Percentiles rank a stretch among this genome's conserved stretches.
Conservation (phyloP, 371 early-diverging fungal species). For the Rhizopus stolonifer region DNA sequence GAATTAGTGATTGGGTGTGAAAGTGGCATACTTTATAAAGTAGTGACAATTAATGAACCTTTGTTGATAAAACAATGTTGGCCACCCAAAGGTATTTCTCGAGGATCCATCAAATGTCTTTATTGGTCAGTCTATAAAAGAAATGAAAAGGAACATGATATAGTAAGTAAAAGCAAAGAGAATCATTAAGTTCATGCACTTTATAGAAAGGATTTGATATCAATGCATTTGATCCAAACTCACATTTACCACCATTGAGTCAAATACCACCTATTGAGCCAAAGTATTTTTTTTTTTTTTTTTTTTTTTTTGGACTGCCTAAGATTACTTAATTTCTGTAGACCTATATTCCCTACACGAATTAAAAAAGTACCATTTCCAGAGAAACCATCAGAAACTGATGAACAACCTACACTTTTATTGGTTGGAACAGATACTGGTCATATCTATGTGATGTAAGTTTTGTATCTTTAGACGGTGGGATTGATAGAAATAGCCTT, state of each 20-base stretch:
- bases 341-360: background rate
- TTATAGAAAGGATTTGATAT: slow-evolving; percentile 24
- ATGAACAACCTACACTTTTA: slow-evolving; percentile 15
- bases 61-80: slow-evolving; percentile 12
- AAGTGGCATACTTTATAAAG: slow-evolving; percentile 18
- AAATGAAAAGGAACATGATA: slow-evolving; percentile 12
- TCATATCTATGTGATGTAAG: slow-evolving; percentile 16
- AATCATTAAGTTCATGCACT: background rate
- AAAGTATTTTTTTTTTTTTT: slow-evolving; percentile 3
- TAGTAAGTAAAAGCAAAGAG: slow-evolving; percentile 8
- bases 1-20: slow-evolving; percentile 22
- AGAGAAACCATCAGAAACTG: slow-evolving; percentile 2
- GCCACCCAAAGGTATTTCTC: background rate
- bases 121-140: slow-evolving; percentile 17
- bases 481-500: slow-evolving; percentile 2
- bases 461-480: background rate
- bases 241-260: slow-evolving; percentile 11
- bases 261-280: slow-evolving; percentile 15
- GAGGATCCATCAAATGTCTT: slow-evolving; percentile 5
- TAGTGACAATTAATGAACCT: slow-evolving; percentile 10
- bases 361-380: slow-evolving; percentile 6
- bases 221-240: slow-evolving; percentile 17
- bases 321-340: too few species aligned
- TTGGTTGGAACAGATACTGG: slow-evolving; percentile 19
- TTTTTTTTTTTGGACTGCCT: too few species aligned